phyloP scores from a whole-genome alignment of 2,329 filamentous ascomycete genomes.

The Periconia sp. region DNA sequence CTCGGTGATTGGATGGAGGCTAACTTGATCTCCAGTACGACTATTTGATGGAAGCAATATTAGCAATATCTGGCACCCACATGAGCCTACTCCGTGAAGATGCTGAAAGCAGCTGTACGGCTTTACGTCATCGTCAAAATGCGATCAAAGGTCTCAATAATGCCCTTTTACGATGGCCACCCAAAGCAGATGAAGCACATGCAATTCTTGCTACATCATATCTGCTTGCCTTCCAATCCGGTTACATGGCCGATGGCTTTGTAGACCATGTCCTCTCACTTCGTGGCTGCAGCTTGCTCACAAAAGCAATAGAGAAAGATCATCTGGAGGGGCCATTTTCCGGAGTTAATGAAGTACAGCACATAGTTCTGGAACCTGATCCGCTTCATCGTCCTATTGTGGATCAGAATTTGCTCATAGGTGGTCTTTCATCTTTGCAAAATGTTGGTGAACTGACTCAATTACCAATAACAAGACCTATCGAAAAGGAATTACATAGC shows the following conservation, averaged over 20 bases:
- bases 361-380: too few species aligned
- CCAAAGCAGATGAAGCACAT: slow-evolving; percentile 20
- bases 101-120: slow-evolving; percentile 2
- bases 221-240: slow-evolving; percentile 20
- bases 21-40: too few species aligned
- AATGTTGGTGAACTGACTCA: too few species aligned
- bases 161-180: slow-evolving; percentile 24
- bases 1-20: too few species aligned
- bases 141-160: slow-evolving; percentile 23
- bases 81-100: slow-evolving; percentile 17
- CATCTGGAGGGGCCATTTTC: slow-evolving; percentile 16
- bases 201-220: slow-evolving; percentile 26
- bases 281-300: slow-evolving; percentile 20
- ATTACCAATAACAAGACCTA: too few species aligned
- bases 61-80: slow-evolving; percentile 25
- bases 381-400: too few species aligned
- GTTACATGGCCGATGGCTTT: slow-evolving; percentile 21
- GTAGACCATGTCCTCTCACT: slow-evolving; percentile 22
- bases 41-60: slow-evolving; percentile 3
- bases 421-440: too few species aligned
- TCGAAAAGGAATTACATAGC: too few species aligned
- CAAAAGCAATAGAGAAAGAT: slow-evolving; percentile 16
- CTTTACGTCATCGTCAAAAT: slow-evolving; percentile 21
- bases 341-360: slow-evolving; percentile 1
- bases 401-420: too few species aligned